A percentile compares a stretch with the other conserved stretches of the same genome.
phyloP scores from a whole-genome alignment of 1,284 basidiomycete genomes.

The Tylopilus sp. region DNA sequence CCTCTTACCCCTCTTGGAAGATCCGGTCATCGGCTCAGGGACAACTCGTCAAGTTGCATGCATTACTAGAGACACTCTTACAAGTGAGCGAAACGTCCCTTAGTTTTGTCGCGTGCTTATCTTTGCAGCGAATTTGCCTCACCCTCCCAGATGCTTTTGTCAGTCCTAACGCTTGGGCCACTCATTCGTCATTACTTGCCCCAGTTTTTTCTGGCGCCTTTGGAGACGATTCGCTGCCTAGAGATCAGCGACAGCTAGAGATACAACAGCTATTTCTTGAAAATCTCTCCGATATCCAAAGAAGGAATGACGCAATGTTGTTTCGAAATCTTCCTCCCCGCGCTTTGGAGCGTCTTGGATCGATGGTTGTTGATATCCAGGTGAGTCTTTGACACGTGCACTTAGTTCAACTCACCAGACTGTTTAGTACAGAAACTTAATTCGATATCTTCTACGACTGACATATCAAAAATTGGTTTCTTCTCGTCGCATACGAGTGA shows the following conservation, averaged over 20 bases:
- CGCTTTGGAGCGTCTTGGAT: conserved; percentile 51
- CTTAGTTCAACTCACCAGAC: neutral
- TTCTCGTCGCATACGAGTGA: conserved; percentile 45
- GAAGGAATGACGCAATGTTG: conserved; percentile 72
- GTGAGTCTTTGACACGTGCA: conserved; percentile 31
- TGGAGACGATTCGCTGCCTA: conserved; percentile 27
- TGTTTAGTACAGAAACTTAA: conserved; percentile 59
- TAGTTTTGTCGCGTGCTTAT: conserved; percentile 8
- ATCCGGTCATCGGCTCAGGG: conserved; percentile 51
- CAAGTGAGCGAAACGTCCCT: conserved; percentile 42
- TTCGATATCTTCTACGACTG: conserved; percentile 67
- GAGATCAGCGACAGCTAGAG: conserved; percentile 36
- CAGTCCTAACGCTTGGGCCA: conserved; percentile 63
- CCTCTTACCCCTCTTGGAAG: conserved; percentile 32
- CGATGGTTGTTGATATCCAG: conserved; percentile 73
- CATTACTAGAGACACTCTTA: conserved; percentile 50
- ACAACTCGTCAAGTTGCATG: conserved; percentile 53
- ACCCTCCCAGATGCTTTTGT: conserved; percentile 67
- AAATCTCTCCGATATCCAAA: conserved; percentile 54
- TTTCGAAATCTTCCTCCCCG: conserved; percentile 64
- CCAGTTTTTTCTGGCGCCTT: conserved; percentile 43
- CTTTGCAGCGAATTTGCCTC: conserved; percentile 55
- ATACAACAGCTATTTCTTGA: conserved; percentile 45
- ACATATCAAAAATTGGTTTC: conserved; percentile 59
- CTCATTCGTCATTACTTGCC: conserved; percentile 44